phyloP scores from a whole-genome alignment of 164 flowering plant species.

The Saururus chinensis region DNA sequence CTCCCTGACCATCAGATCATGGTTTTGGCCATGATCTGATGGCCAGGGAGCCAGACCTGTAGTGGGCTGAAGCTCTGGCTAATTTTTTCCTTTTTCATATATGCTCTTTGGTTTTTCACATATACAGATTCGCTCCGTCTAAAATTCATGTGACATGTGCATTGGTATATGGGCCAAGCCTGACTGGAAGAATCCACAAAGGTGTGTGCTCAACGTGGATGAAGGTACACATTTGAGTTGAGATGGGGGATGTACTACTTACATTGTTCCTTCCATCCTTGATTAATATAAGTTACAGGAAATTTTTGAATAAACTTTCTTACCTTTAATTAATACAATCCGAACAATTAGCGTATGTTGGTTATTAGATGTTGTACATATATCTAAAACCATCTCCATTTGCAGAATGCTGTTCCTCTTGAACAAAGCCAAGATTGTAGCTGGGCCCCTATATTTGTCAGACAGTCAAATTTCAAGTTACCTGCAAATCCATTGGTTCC shows the following conservation, averaged over 20 bases:
- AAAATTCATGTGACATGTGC: constrained; percentile 90
- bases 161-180: constrained; percentile 64
- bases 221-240: constrained; percentile 40
- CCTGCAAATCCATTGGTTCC: constrained; percentile 60
- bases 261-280: too few species aligned
- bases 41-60: too few species aligned
- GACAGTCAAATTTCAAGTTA: constrained; percentile 70
- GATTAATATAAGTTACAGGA: too few species aligned
- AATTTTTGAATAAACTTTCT: too few species aligned
- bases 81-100: not conserved
- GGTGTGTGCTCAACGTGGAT: constrained; percentile 97
- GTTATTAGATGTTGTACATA: too few species aligned
- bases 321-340: too few species aligned
- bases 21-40: too few species aligned
- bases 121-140: constrained; percentile 22
- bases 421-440: constrained; percentile 55
- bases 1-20: too few species aligned
- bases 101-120: not conserved
- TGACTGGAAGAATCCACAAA: constrained; percentile 81
- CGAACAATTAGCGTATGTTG: too few species aligned
- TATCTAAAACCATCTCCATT: too few species aligned
- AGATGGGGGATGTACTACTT: too few species aligned
- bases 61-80: too few species aligned
- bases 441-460: constrained; percentile 73
- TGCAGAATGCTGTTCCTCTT: constrained; percentile 53